These are phyloP conservation scores for Cucurbita ficifolia DNA, from an alignment of 306 rosid species.

Conservation along the genomic window DNA sequence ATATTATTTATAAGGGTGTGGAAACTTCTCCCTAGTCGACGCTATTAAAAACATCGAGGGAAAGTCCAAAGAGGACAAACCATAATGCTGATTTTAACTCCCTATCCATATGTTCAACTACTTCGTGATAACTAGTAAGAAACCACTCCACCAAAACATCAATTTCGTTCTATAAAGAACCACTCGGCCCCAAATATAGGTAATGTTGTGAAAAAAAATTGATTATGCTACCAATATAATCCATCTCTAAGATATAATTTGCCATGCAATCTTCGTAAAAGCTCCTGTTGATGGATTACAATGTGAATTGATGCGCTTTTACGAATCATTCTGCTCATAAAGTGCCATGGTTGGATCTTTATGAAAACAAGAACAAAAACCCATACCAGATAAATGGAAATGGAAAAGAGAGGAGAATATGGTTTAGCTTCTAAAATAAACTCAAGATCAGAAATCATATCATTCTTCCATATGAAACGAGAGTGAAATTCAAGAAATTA, in stretches of 20 bases:
- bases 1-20: too few species aligned
- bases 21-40: too few species aligned
- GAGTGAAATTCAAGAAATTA: background rate
- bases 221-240: background rate
- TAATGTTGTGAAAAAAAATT: background rate
- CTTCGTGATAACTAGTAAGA: background rate
- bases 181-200: background rate
- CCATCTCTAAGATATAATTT: background rate
- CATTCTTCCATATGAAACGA: background rate
- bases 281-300: background rate
- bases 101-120: background rate
- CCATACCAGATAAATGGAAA: background rate
- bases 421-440: background rate
- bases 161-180: background rate
- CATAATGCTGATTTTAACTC: background rate
- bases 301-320: background rate
- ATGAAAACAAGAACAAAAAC: background rate
- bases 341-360: background rate
- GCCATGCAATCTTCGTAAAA: background rate
- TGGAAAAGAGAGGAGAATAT: background rate
- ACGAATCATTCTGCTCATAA: background rate
- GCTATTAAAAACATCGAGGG: too few species aligned
- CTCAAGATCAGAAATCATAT: background rate
- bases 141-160: background rate
- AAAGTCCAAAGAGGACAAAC: too few species aligned